Evolutionary conservation across 1,139 yeast genomes (phyloP), one percentile per base, ranked within the genome.

Genomic region (Suhomyces bribrorum): DNA sequence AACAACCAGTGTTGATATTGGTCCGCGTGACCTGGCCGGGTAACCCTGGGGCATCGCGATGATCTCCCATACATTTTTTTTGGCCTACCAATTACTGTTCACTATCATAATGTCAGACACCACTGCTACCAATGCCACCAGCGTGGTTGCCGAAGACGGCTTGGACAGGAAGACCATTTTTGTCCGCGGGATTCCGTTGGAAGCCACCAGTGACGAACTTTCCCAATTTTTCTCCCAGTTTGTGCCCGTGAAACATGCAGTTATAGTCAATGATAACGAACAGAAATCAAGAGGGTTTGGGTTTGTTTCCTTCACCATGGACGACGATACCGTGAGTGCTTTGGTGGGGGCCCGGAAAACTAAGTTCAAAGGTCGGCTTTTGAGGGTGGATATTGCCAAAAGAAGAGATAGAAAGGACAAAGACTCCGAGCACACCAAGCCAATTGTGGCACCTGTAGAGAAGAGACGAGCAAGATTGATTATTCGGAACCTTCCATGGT

Each of bases 231-330:
- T 92, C 57, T 85, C 97, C 1, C 88, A 88, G 48, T 84, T 89
- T 62, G 94, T 88, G 1, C 98, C 98, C 4, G 95, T 92, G 11
- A 89, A 85, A 63, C 98, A 92, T 63, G 96, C 97, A 4, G 94
- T 89, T 35, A 78, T 92, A 35, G 98, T 94, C 16, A 85, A 75
- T 32, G 96, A 92, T 58, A 69, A 74, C 11, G 80, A 84, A 33
- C 78, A 85, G 34, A 69, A 78, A 34, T 86, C 96, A 5, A 77
- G 94, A 61, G 97, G 98, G 1, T 94, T 89, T 62, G 99, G 98
- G 6, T 94, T 94, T 62, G 98, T 89, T 13, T 84, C 95, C 32
- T 92, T 94, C 61, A 80, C 87, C 2, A 68, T 78, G 43, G 90
- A 87, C 46, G 96, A 87, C 35, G 98, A 94, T 59, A 86, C 97